A percentile compares a stretch with the other conserved stretches of the same genome.
These are phyloP conservation scores for Quercus glauca DNA, from an alignment of 306 rosid species.

Conservation along the genomic window DNA sequence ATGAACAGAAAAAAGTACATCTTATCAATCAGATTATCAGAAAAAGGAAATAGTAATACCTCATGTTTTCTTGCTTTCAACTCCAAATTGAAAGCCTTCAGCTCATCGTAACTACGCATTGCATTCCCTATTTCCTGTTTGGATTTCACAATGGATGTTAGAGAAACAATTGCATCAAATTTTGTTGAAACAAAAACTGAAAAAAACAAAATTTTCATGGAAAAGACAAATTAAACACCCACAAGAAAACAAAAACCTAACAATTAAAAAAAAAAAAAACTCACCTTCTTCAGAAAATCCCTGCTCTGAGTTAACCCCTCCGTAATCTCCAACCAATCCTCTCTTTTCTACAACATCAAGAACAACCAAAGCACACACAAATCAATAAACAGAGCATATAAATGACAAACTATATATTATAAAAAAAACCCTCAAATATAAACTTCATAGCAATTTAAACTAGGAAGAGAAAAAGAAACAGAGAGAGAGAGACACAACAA, in stretches of 20 bases:
- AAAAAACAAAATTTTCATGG: not conserved
- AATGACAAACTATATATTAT: not conserved
- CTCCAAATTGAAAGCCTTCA: conserved; percentile 30
- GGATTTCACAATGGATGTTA: not conserved
- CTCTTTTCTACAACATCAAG: conserved; percentile 36
- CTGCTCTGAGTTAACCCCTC: conserved; percentile 24
- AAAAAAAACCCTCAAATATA: not conserved
- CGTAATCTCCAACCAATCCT: conserved; percentile 26
- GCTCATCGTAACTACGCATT: conserved; percentile 5
- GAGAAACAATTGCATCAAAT: not conserved
- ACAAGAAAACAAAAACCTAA: not conserved
- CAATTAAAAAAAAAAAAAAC: not conserved
- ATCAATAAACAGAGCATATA: conserved; percentile 6
- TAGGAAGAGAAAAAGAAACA: not conserved
- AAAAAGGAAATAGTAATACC: conserved; percentile 26
- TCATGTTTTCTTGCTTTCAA: conserved; percentile 38
- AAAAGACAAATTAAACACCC: conserved; percentile 3
- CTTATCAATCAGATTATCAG: conserved; percentile 6
- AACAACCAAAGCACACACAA: conserved; percentile 4
- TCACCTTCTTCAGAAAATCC: conserved; percentile 33
- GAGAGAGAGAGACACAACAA: not conserved
- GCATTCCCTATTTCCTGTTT: conserved; percentile 49
- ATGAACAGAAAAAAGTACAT: conserved; percentile 10
- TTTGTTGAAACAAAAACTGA: conserved; percentile 8
- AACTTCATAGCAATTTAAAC: not conserved